These are phyloP conservation scores for Rhexocercosporidium sp. DNA, from an alignment of 2,329 filamentous ascomycete species.

Conservation along the genomic window DNA sequence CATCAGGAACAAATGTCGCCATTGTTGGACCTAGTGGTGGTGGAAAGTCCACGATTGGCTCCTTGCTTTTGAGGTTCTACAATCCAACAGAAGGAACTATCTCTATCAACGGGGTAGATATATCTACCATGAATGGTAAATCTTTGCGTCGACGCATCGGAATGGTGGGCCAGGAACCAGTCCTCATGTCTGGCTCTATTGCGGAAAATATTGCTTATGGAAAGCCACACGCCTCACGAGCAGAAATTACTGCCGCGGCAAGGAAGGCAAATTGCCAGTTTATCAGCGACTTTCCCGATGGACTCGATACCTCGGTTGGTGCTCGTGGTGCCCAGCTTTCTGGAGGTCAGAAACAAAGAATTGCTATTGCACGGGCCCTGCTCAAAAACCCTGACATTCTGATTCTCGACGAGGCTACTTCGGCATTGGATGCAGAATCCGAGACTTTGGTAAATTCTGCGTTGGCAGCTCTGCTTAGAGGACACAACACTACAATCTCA, in stretches of 20 bases:
- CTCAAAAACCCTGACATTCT: constrained; percentile 97
- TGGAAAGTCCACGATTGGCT: constrained; percentile 94
- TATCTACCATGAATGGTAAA: constrained; percentile 88
- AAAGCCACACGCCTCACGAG: constrained; percentile 74
- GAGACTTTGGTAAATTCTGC: constrained; percentile 96
- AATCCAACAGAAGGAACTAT: constrained; percentile 78
- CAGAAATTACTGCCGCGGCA: constrained; percentile 85
- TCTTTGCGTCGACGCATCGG: constrained; percentile 91
- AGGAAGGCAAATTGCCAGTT: constrained; percentile 95
- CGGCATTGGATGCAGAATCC: constrained; percentile 92
- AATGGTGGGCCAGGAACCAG: constrained; percentile 93
- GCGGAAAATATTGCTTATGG: constrained; percentile 94
- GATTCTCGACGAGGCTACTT: constrained; percentile 95
- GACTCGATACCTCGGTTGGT: constrained; percentile 91
- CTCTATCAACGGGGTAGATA: constrained; percentile 82
- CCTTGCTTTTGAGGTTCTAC: constrained; percentile 91
- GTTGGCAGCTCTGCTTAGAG: constrained; percentile 77
- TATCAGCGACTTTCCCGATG: constrained; percentile 95
- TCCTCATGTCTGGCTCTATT: constrained; percentile 85
- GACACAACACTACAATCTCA: constrained; percentile 94
- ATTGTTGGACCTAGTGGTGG: constrained; percentile 96
- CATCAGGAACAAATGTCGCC: constrained; percentile 91
- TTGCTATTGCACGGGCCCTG: constrained; percentile 92
- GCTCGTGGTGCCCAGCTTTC: constrained; percentile 91
- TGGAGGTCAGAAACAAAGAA: constrained; percentile 96